A percentile compares a stretch with the other conserved stretches of the same genome.
Evolutionary conservation across 305 asterid species (phyloP).

Genomic region (Solanum hybrid): DNA sequence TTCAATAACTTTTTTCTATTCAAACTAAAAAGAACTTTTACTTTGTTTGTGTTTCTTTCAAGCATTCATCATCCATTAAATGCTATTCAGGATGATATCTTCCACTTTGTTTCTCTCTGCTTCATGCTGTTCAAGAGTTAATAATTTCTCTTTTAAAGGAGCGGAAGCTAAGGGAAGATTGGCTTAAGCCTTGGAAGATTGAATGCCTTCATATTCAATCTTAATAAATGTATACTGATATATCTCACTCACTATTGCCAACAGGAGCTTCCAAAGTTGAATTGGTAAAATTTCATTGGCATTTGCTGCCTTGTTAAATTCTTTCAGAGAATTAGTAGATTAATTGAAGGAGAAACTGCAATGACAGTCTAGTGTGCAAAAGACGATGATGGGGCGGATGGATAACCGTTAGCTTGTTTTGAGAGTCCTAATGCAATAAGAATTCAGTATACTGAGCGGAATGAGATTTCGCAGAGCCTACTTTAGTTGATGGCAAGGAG

Average conservation of each 20-base stretch:
- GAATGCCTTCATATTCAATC: neutral
- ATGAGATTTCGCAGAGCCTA: neutral
- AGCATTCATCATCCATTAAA: neutral
- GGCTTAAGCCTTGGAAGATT: neutral
- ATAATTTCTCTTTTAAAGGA: neutral
- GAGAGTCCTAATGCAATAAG: neutral
- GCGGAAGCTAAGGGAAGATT: neutral
- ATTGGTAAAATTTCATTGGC: neutral
- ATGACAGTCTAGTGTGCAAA: neutral
- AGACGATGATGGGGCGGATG: neutral
- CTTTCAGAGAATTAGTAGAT: neutral
- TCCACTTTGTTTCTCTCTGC: neutral
- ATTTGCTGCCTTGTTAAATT: neutral
- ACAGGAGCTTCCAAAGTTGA: neutral
- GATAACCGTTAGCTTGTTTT: neutral
- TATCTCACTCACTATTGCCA: neutral
- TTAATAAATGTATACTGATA: neutral
- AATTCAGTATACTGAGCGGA: neutral
- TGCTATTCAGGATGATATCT: neutral
- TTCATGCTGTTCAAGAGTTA: neutral
- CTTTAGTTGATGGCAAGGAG: neutral
- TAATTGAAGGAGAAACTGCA: neutral
- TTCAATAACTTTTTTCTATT: neutral
- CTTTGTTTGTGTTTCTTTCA: neutral
- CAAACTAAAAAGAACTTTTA: neutral